A percentile compares a stretch with the other conserved stretches of the same genome.
phyloP scores from a whole-genome alignment of 2,329 filamentous ascomycete genomes.

The Colletotrichum phormii region DNA sequence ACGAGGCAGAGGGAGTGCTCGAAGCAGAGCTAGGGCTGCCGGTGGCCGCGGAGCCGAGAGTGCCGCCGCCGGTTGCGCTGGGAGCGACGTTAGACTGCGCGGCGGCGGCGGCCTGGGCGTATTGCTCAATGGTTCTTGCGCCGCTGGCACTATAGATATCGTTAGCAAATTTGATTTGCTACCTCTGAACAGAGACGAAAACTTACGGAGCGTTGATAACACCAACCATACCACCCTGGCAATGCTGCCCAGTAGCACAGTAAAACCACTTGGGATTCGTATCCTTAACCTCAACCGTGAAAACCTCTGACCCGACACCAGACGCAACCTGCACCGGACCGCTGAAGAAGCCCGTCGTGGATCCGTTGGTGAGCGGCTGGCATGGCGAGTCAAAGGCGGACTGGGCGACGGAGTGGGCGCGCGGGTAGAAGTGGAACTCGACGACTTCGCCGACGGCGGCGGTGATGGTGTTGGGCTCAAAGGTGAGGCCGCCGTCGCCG shows the following conservation, averaged over 20 bases:
- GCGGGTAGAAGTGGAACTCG: conserved; percentile 57
- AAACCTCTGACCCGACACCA: conserved; percentile 38
- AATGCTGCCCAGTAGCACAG: conserved; percentile 70
- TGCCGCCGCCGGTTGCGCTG: conserved; percentile 31
- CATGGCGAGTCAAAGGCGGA: conserved; percentile 71
- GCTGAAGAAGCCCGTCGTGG: conserved; percentile 60
- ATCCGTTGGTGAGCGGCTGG: conserved; percentile 58
- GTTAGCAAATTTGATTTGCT: neutral
- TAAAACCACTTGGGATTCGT: conserved; percentile 73
- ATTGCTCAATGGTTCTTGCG: conserved; percentile 21
- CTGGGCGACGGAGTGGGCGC: conserved; percentile 72
- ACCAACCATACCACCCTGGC: conserved; percentile 70
- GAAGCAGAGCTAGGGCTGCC: conserved; percentile 14
- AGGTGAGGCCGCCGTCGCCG: conserved; percentile 52
- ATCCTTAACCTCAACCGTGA: conserved; percentile 46
- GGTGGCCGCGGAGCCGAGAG: conserved; percentile 22
- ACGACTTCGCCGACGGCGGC: conserved; percentile 61
- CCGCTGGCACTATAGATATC: neutral
- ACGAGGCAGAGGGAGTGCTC: neutral
- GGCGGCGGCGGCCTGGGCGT: conserved; percentile 19
- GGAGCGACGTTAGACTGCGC: conserved; percentile 31
- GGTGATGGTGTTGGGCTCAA: conserved; percentile 61
- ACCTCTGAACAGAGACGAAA: neutral
- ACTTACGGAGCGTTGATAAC: conserved; percentile 45
- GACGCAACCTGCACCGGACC: conserved; percentile 50